These are phyloP conservation scores for Clarireedia hainanense DNA, from an alignment of 2,329 filamentous ascomycete genomes.

Conservation along the genomic window DNA sequence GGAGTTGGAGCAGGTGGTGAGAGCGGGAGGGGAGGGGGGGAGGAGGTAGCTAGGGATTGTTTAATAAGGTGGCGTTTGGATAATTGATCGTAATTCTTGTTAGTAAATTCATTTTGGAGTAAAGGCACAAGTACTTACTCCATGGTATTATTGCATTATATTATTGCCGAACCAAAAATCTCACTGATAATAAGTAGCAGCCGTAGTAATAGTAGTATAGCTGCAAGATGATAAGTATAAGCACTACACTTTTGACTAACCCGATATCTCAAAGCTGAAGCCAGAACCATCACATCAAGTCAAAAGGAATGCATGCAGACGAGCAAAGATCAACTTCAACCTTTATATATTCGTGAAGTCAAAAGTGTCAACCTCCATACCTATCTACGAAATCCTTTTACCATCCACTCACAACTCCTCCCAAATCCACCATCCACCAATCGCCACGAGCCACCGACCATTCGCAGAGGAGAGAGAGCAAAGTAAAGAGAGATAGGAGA, in stretches of 20 bases:
- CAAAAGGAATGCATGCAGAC: background rate
- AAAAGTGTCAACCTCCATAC: background rate
- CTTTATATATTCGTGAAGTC: constrained; percentile 1
- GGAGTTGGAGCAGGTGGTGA: background rate
- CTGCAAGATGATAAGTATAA: no score
- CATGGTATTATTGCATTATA: no score
- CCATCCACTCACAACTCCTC: no score
- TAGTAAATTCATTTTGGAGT: no score
- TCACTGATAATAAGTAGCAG: no score
- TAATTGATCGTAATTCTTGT: no score
- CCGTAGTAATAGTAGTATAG: no score
- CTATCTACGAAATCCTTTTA: background rate
- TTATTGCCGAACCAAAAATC: no score
- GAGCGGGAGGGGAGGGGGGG: background rate
- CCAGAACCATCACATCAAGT: background rate
- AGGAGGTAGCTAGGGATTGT: background rate
- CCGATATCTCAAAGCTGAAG: no score
- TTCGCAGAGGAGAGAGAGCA: background rate
- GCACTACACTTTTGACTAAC: no score
- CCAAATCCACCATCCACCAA: background rate
- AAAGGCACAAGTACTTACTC: no score
- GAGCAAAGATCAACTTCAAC: background rate
- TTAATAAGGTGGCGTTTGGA: no score
- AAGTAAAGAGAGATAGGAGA: constrained; percentile 1
- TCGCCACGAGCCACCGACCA: background rate